Conservation (phyloP, 2,329 filamentous ascomycete species). For the Fusarium sp. region DNA sequence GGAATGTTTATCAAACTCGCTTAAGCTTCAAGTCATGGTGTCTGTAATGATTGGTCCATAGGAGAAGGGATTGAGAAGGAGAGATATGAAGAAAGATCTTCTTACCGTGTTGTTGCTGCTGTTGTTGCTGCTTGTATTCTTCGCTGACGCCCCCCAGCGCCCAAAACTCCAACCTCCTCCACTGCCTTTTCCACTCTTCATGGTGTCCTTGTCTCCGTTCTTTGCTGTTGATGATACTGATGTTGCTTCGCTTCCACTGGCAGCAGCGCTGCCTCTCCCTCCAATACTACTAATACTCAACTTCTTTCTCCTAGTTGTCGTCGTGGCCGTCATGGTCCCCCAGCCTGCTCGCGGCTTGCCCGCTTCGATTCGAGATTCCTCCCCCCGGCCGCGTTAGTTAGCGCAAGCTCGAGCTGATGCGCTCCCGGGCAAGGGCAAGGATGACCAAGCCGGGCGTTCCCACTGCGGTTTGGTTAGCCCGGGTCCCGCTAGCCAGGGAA, state of each 20-base stretch:
- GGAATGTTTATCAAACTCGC: not conserved
- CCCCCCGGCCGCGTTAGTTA: conserved; percentile 3
- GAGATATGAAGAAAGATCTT: not conserved
- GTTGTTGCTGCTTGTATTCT: conserved; percentile 11
- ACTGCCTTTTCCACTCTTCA: conserved; percentile 29
- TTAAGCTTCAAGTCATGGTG: not conserved
- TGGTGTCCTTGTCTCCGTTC: conserved; percentile 21
- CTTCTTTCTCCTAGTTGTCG: conserved; percentile 32
- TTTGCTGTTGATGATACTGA: not conserved
- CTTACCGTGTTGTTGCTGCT: conserved; percentile 18
- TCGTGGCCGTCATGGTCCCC: conserved; percentile 9
- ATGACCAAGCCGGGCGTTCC: conserved; percentile 1
- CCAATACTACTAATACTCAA: conserved; percentile 17
- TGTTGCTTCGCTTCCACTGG: not conserved
- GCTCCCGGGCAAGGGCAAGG: conserved; percentile 2
- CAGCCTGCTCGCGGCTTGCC: not conserved
- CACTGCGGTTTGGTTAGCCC: conserved; percentile 24
- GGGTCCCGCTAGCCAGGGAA: not conserved
- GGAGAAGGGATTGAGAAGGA: not conserved
- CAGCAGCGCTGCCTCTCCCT: not conserved
- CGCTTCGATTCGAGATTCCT: conserved; percentile 6
- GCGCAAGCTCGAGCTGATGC: conserved; percentile 10
- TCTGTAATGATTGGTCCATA: not conserved
- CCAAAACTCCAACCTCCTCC: conserved; percentile 34
- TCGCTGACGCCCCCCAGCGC: conserved; percentile 29